Evolutionary conservation across 176 grass and related monocot genomes (phyloP), one percentile per base, ranked within the genome.

Genomic region (Hyparrhenia diplandra): DNA sequence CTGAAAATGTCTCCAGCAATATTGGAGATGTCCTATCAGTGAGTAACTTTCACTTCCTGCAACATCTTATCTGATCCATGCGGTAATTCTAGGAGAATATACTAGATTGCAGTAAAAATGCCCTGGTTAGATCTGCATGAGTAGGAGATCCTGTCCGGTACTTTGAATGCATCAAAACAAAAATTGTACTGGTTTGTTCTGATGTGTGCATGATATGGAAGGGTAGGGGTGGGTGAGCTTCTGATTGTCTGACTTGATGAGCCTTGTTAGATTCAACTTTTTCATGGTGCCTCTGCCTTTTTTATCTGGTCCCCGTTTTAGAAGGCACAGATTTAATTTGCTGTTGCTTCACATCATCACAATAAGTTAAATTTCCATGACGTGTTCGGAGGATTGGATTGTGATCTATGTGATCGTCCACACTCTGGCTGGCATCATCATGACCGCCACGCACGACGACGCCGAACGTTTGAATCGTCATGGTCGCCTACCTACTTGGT

Each of bases 1-100:
- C 90, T 52, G 88, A 89, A 86, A 97, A 93, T 34, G 88, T 91
- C 83, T 97, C 94, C 40, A 83, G 39, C 75, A 93, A 93, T 68
- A 86, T 92, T 59, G 93, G 90, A 8, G 91, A 84, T 55, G 89
- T 85, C 88, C 62, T 97, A 67, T 84, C 83, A 79, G 94, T 97
- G 80, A 90, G 93, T 91, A 34, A 40, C 62, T 18, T 67, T 16
- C 45, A 52, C 69, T 40, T 76, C 45, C 6, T 65, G 60, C 30
- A 83, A 43, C 10, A 49, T 30, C 62, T 52, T 7, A 61, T 74
- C 67, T 20, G 10, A 40, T 74, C 67, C 54, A 20, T 67, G 7
- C 61, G 8, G 55, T 77, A 71, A 34, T 57, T 73, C 18, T 75
- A 74, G 57, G 63, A 32, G 59, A 43, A 74, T n/a, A 64, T 24